A percentile compares a stretch with the other conserved stretches of the same genome.
phyloP scores from a whole-genome alignment of 169 alveolate species.

The Theileria equi region DNA sequence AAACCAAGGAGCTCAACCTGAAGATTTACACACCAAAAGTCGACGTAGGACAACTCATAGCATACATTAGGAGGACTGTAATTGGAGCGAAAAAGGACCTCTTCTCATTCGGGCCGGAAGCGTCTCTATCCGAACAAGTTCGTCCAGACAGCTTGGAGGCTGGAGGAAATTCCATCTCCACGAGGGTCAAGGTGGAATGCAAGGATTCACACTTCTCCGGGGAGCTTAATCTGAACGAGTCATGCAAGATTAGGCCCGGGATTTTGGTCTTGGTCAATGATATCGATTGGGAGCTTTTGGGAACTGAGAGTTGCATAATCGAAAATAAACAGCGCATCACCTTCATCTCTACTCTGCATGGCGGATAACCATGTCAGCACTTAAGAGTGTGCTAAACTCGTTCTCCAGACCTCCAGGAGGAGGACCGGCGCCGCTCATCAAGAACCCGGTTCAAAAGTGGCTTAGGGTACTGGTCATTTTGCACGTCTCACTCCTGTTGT shows the following conservation, averaged over 20 bases:
- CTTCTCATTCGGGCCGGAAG: slow-evolving; percentile 56
- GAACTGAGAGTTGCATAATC: slow-evolving; percentile 77
- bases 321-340: slow-evolving; percentile 80
- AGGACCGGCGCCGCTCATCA: slow-evolving; percentile 70
- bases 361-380: slow-evolving; percentile 79
- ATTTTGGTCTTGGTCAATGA: slow-evolving; percentile 90
- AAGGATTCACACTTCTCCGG: slow-evolving; percentile 38
- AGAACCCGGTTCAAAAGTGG: slow-evolving; percentile 71
- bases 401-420: slow-evolving; percentile 59
- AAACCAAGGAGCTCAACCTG: slow-evolving; percentile 16
- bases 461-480: slow-evolving; percentile 51
- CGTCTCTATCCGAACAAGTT: neutral
- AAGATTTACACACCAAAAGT: slow-evolving; percentile 15
- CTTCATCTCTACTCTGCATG: slow-evolving; percentile 94
- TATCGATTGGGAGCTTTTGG: slow-evolving; percentile 92
- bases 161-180: slow-evolving; percentile 19
- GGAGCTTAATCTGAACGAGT: slow-evolving; percentile 1
- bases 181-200: slow-evolving; percentile 56
- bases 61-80: slow-evolving; percentile 63
- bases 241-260: slow-evolving; percentile 83
- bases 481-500: slow-evolving; percentile 48
- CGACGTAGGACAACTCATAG: slow-evolving; percentile 60
- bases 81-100: slow-evolving; percentile 68
- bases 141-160: neutral
- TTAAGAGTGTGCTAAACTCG: neutral